Evolutionary conservation across 2,329 filamentous ascomycete species (phyloP), one percentile per base, ranked within the genome.

Genomic region (Albifimbria verrucaria): DNA sequence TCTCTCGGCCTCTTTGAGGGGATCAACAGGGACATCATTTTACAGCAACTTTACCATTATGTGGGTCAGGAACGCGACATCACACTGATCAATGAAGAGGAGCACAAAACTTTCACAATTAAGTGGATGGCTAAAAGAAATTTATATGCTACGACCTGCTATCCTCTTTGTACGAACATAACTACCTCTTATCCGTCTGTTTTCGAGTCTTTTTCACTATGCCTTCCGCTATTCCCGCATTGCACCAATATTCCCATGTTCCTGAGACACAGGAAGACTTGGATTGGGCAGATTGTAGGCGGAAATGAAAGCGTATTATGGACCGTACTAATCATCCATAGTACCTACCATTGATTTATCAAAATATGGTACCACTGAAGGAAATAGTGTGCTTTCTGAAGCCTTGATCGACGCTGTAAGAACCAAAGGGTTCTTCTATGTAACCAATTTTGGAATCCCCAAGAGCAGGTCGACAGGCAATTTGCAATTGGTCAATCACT

Each of bases 361-460:
- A 4, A 62, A 62, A 12, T 72, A 72, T 23, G 68, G 67, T 0
- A 68, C 66, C 0, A 50, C 62, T 0, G 56, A 67, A 23, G 68
- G 68, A 0, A 70, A 71, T 46, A 51, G 51, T 0, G 54, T 61
- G 2, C 63, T 72, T 2, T 60, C 68, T 0, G 46, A 63, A 11
- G 60, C 57, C 0, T 59, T 71, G 1, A 62, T 71, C 15, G 62
- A 71, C 6, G 68, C 69, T 1, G 61, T 71, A 44, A 66, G 67
- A 1, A 70, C 62, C 6, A 72, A 71, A 51, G 67, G 65, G 0
- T 63, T 85, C 69, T 86, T 85, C 65, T 83, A 84, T 53, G 78
- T 86, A 2, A 82, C 77, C 54, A 85, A 87, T 66, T 86, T 81
- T 58, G 80, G 78, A 56, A 78, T 86, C 18, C 70, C 71, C 82